A percentile compares a stretch with the other conserved stretches of the same genome.
Conservation (phyloP, 441 rosid genomes). For the Pelargonium citronellum region DNA sequence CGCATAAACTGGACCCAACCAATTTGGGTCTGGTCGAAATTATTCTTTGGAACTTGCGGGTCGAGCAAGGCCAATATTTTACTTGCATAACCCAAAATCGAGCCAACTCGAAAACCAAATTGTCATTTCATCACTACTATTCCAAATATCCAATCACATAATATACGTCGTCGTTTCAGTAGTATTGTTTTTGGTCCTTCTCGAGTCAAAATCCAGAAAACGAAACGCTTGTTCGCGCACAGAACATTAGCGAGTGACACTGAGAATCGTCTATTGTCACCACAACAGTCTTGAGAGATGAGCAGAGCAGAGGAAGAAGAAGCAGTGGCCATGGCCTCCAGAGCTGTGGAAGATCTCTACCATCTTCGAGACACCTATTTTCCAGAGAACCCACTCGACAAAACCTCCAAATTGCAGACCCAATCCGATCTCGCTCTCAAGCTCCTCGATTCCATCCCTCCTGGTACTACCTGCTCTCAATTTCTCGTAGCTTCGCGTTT, state of each 20-base stretch:
- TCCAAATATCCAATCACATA: too few relatives aligned
- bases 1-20: too few relatives aligned
- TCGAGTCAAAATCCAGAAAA: too few relatives aligned
- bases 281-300: constrained; percentile 15
- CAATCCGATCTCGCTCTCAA: constrained; percentile 50
- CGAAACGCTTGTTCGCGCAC: too few relatives aligned
- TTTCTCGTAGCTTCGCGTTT: not conserved
- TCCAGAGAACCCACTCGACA: constrained; percentile 46
- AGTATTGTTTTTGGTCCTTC: too few relatives aligned
- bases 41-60: too few relatives aligned
- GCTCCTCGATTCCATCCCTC: constrained; percentile 58
- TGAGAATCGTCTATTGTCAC: not conserved
- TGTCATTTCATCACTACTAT: too few relatives aligned
- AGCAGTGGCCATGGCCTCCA: constrained; percentile 33
- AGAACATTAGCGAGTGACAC: not conserved
- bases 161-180: too few relatives aligned
- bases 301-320: constrained; percentile 28
- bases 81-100: too few relatives aligned
- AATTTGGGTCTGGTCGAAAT: too few relatives aligned
- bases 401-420: constrained; percentile 36
- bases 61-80: too few relatives aligned
- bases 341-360: constrained; percentile 47
- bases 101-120: too few relatives aligned
- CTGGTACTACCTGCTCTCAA: constrained; percentile 28
- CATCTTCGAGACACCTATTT: constrained; percentile 47